Percentiles rank a stretch among this genome's conserved stretches.
phyloP scores from a whole-genome alignment of 2,329 filamentous ascomycete species.

The Zymoseptoria ardabiliae region DNA sequence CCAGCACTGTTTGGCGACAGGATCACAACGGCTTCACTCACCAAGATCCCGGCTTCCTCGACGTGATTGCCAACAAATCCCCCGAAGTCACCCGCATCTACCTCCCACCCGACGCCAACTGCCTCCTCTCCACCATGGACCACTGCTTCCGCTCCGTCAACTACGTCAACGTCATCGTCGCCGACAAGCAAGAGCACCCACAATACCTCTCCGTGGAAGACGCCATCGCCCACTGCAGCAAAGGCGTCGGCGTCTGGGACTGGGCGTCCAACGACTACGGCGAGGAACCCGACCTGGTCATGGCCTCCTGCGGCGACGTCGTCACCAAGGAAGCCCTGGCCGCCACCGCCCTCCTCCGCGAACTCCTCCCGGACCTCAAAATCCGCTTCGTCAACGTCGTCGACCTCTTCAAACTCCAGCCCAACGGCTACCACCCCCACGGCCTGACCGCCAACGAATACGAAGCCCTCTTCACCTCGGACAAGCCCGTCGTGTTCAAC shows the following conservation, averaged over 20 bases:
- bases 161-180: constrained; percentile 75
- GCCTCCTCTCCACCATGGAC: constrained; percentile 65
- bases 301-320: constrained; percentile 70
- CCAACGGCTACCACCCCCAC: constrained; percentile 63
- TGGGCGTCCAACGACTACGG: constrained; percentile 66
- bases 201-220: constrained; percentile 69
- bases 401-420: constrained; percentile 73
- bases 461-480: constrained; percentile 60
- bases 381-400: constrained; percentile 75
- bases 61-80: constrained; percentile 71
- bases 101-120: constrained; percentile 72
- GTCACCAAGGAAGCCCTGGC: constrained; percentile 67
- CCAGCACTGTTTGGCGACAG: constrained; percentile 72
- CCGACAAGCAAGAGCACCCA: constrained; percentile 72
- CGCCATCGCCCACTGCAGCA: constrained; percentile 68
- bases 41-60: constrained; percentile 73
- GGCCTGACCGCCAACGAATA: constrained; percentile 62
- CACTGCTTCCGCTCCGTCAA: constrained; percentile 67
- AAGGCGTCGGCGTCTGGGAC: constrained; percentile 71
- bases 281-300: constrained; percentile 63
- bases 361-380: constrained; percentile 63
- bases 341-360: constrained; percentile 65
- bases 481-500: constrained; percentile 72
- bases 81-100: constrained; percentile 76
- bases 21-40: constrained; percentile 81